Base-by-base conservation (phyloP, 805 yeast species). In the Lipomyces anomalus region DNA sequence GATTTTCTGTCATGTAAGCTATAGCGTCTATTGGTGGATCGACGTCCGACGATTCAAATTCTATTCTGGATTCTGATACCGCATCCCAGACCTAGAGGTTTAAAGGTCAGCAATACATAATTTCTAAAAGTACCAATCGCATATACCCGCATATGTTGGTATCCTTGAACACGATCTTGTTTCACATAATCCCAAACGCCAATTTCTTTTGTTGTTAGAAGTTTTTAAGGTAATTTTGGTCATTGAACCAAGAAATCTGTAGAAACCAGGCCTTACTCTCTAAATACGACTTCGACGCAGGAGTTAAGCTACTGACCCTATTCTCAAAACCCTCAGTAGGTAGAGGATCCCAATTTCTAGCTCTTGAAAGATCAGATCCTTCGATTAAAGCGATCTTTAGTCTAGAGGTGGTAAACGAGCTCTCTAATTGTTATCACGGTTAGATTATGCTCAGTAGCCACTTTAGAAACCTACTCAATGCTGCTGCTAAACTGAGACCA, bases 71-170 rank as follows among this genome's bases (percentile, higher is more conserved):
- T 38, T 74, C 76, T 18, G 85, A 78, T n/a, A 68, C 63, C 1
- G 95, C 94, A 60, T 92, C 98, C 63, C 88, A 86, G 1, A 94
- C n/a, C n/a, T n/a, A n/a, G n/a, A n/a, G n/a, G n/a, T n/a, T n/a
- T n/a, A n/a, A n/a, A n/a, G n/a, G n/a, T n/a, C n/a, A n/a, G n/a
- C n/a, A n/a, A n/a, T n/a, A n/a, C n/a, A n/a, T n/a, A n/a, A n/a
- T n/a, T n/a, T n/a, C n/a, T n/a, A n/a, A n/a, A n/a, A n/a, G n/a
- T n/a, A n/a, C n/a, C n/a, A n/a, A n/a, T n/a, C n/a, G n/a, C n/a
- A n/a, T n/a, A n/a, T n/a, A n/a, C 94, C 17, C 77, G 73, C 63
- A 92, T 79, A 38, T 82, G 79, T 61, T 88, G 89, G 61, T 87
- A 92, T 22, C 79, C 75, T 61, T 84, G 82, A 22, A 84, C 73